Evolutionary conservation across 164 flowering plant species (phyloP).

Genomic region (Paratinospora sagittata): DNA sequence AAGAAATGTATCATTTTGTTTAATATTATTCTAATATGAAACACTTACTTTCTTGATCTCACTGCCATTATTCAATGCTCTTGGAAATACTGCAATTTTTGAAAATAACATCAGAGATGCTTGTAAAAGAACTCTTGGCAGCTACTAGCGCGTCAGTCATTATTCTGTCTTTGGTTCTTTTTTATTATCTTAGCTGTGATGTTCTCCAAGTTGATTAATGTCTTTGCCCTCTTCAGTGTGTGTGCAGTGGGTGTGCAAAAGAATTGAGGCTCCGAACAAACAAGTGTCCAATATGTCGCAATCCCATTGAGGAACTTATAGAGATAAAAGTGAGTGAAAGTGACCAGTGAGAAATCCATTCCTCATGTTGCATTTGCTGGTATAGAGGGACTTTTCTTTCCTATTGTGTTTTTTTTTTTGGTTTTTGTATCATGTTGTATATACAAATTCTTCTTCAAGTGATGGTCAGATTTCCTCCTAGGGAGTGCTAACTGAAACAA

Average conservation of each 20-base stretch:
- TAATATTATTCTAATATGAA: no score
- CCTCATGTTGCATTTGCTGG: conserved; percentile 12
- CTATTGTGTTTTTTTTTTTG: background rate
- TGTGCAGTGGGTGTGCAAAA: conserved; percentile 85
- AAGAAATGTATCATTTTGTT: no score
- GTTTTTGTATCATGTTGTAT: background rate
- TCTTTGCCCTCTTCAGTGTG: no score
- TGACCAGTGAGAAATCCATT: conserved; percentile 27
- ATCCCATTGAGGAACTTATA: conserved; percentile 63
- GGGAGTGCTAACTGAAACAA: background rate
- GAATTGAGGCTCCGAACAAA: conserved; percentile 63
- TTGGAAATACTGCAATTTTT: no score
- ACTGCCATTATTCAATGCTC: no score
- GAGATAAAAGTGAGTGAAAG: conserved; percentile 55
- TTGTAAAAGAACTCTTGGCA: background rate
- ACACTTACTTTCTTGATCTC: no score
- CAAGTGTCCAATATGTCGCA: conserved; percentile 84
- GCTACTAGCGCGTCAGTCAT: background rate
- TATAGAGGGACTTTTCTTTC: background rate
- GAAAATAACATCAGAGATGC: background rate
- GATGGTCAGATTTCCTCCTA: background rate
- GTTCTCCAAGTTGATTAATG: no score
- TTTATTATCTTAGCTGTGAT: no score
- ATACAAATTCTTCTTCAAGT: background rate
- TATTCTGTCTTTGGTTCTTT: background rate